phyloP scores from a whole-genome alignment of 2,329 filamentous ascomycete species.

The Dactylellina haptotyla region DNA sequence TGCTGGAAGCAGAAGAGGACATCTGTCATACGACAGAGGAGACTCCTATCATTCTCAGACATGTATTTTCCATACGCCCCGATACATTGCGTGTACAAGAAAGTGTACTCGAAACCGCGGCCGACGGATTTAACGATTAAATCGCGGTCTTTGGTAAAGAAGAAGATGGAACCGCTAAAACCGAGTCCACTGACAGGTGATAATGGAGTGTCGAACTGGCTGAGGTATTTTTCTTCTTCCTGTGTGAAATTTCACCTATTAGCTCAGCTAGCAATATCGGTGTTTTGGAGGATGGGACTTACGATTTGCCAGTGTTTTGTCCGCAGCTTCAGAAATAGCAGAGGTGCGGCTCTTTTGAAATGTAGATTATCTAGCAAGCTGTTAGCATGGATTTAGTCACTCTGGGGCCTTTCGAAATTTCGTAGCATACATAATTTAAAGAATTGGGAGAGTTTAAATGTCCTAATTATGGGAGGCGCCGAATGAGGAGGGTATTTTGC shows the following conservation, averaged over 20 bases:
- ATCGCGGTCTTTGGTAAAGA: constrained; percentile 55
- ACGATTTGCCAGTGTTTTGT: constrained; percentile 40
- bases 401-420: no score
- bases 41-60: constrained; percentile 34
- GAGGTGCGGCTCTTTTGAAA: constrained; percentile 56
- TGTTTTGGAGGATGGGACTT: not conserved
- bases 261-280: not conserved
- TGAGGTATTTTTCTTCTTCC: constrained; percentile 55
- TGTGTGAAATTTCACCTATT: not conserved
- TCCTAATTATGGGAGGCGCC: constrained; percentile 52
- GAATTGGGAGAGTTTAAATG: constrained; percentile 54
- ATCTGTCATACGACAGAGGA: constrained; percentile 56
- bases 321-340: constrained; percentile 55
- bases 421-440: constrained; percentile 55
- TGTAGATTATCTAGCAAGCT: constrained; percentile 44
- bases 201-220: constrained; percentile 48
- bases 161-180: constrained; percentile 57
- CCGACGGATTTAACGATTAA: constrained; percentile 57
- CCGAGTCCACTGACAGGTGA: constrained; percentile 55
- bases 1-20: constrained; percentile 56
- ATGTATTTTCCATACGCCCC: constrained; percentile 55
- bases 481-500: constrained; percentile 39
- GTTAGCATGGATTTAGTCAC: not conserved
- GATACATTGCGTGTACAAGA: constrained; percentile 57
- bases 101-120: constrained; percentile 57